A percentile compares a stretch with the other conserved stretches of the same genome.
Evolutionary conservation across 2,329 filamentous ascomycete species (phyloP).

Genomic region (Phialophora macrospora): DNA sequence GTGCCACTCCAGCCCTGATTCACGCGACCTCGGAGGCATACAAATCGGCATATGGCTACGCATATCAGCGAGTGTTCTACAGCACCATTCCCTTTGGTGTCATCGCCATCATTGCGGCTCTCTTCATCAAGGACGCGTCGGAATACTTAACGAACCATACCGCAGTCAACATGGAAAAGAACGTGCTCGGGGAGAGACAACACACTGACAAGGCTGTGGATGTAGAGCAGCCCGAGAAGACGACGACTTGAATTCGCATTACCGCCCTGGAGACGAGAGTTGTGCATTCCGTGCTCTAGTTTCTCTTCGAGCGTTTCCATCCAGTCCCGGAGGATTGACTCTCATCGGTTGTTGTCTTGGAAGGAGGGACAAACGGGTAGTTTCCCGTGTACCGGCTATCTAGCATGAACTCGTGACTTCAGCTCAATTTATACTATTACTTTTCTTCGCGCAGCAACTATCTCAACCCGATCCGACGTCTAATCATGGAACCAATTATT

Average conservation of each 20-base stretch:
- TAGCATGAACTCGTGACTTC: not conserved
- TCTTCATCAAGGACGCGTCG: slow-evolving; percentile 21
- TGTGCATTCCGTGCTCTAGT: not conserved
- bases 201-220: slow-evolving; percentile 9
- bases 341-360: not conserved
- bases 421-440: not conserved
- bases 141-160: slow-evolving; percentile 27
- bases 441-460: not conserved
- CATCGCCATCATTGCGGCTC: slow-evolving; percentile 26
- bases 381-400: not conserved
- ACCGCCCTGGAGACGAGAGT: not conserved
- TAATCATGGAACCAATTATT: not conserved
- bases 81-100: slow-evolving; percentile 34
- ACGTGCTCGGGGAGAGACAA: slow-evolving; percentile 11
- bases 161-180: slow-evolving; percentile 22
- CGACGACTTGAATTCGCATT: not conserved
- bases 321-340: not conserved
- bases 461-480: not conserved
- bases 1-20: slow-evolving; percentile 45
- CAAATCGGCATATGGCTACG: slow-evolving; percentile 49
- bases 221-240: slow-evolving; percentile 16
- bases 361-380: not conserved
- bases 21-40: slow-evolving; percentile 45
- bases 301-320: not conserved
- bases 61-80: slow-evolving; percentile 52